Evolutionary conservation across 345 rosid genomes (phyloP).

Genomic region (Arabis alpina): DNA sequence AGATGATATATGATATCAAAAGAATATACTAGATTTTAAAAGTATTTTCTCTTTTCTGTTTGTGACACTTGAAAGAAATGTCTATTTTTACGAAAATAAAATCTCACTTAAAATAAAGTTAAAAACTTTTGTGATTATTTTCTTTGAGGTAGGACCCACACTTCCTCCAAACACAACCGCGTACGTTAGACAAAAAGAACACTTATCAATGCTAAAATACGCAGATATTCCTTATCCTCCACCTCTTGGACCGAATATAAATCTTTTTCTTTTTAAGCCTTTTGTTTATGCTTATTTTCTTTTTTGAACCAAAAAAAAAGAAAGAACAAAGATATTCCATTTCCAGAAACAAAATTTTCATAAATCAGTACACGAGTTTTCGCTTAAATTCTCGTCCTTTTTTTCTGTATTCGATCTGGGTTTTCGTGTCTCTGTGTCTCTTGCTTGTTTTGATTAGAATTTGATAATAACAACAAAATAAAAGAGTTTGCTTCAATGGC

Average conservation of each 20-base stretch:
- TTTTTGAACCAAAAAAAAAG: no score
- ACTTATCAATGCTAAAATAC: constrained; percentile 13
- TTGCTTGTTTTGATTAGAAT: background rate
- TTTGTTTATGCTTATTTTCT: background rate
- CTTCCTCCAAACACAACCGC: constrained; percentile 1
- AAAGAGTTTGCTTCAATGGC: constrained; percentile 54
- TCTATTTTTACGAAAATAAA: background rate
- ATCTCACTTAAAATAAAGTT: background rate
- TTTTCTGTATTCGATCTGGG: constrained; percentile 25
- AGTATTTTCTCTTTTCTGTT: constrained; percentile 26
- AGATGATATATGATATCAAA: constrained; percentile 9
- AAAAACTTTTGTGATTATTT: background rate
- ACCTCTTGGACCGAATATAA: constrained; percentile 34
- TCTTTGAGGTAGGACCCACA: constrained; percentile 18
- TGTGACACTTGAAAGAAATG: constrained; percentile 41
- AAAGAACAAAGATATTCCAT: background rate
- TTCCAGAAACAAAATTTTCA: background rate
- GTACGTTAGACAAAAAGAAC: constrained; percentile 11
- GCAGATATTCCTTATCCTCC: constrained; percentile 42
- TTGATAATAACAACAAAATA: background rate
- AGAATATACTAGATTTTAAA: constrained; percentile 24
- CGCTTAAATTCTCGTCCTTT: constrained; percentile 21
- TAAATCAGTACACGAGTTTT: constrained; percentile 15
- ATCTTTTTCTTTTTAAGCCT: background rate
- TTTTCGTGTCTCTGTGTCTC: constrained; percentile 25